A percentile compares a stretch with the other conserved stretches of the same genome.
These are phyloP conservation scores for Lepiota brunneoincarnata DNA, from an alignment of 768 basidiomycete species.

Conservation along the genomic window DNA sequence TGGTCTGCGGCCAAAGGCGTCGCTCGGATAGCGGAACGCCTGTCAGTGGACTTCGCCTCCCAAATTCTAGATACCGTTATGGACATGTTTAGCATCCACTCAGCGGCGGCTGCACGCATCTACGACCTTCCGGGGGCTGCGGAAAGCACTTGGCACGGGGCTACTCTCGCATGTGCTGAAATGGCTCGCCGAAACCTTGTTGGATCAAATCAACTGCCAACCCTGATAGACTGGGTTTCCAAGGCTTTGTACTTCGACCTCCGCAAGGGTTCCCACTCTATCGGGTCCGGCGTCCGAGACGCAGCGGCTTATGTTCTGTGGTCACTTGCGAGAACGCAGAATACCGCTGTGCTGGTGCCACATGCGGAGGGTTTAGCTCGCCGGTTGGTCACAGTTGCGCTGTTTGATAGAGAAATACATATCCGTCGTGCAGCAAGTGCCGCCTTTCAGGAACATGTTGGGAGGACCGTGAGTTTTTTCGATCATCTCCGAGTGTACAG, in stretches of 20 bases:
- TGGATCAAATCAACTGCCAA: slow-evolving; percentile 48
- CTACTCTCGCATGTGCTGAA: slow-evolving; percentile 89
- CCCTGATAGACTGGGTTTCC: slow-evolving; percentile 74
- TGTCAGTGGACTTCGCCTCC: slow-evolving; percentile 69
- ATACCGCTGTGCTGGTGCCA: slow-evolving; percentile 52
- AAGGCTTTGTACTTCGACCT: slow-evolving; percentile 93
- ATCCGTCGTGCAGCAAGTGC: slow-evolving; percentile 96
- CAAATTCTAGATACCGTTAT: slow-evolving; percentile 85
- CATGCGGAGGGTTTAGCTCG: slow-evolving; percentile 67
- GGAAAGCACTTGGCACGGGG: slow-evolving; percentile 93
- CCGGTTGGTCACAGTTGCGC: slow-evolving; percentile 71
- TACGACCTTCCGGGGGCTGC: slow-evolving; percentile 76
- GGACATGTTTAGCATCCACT: slow-evolving; percentile 74
- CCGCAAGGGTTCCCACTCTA: slow-evolving; percentile 86
- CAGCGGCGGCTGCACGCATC: slow-evolving; percentile 55
- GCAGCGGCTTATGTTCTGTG: slow-evolving; percentile 93
- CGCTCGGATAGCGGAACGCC: slow-evolving; percentile 77
- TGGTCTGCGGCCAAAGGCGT: slow-evolving; percentile 94
- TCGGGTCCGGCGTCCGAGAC: slow-evolving; percentile 93
- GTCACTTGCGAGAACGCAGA: slow-evolving; percentile 85
- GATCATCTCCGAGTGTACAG: slow-evolving; percentile 1
- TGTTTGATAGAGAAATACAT: slow-evolving; percentile 92
- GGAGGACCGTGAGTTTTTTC: slow-evolving; percentile 68
- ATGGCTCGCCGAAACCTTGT: slow-evolving; percentile 83
- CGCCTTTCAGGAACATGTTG: slow-evolving; percentile 96